Evolutionary conservation across 805 yeast species (phyloP).

Genomic region (Candida adriatica): DNA sequence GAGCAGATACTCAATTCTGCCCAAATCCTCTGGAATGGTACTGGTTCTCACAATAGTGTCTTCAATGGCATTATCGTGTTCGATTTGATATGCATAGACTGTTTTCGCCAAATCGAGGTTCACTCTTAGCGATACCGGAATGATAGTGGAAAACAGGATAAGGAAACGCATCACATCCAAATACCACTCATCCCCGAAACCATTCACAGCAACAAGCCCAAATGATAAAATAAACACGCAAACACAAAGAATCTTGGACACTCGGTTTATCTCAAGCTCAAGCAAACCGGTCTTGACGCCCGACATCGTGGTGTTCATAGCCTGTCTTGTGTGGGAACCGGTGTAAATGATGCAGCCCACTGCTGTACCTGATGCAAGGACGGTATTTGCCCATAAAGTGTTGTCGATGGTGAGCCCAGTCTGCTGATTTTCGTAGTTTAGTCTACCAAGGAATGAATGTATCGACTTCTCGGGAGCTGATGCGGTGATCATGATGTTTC

Average conservation of each 20-base stretch:
- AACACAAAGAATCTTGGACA: slow-evolving; percentile 83
- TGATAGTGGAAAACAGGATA: slow-evolving; percentile 88
- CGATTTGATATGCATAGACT: slow-evolving; percentile 92
- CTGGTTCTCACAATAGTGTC: slow-evolving; percentile 93
- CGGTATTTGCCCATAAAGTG: slow-evolving; percentile 97
- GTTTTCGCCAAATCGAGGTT: slow-evolving; percentile 93
- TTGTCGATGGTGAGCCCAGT: slow-evolving; percentile 78
- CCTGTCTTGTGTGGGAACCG: slow-evolving; percentile 90
- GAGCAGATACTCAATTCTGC: slow-evolving; percentile 86
- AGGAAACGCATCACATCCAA: slow-evolving; percentile 85
- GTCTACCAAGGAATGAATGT: slow-evolving; percentile 71
- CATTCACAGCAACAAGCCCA: slow-evolving; percentile 72
- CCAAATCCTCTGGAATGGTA: slow-evolving; percentile 96
- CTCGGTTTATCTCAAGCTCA: slow-evolving; percentile 82
- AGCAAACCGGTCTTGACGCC: slow-evolving; percentile 86
- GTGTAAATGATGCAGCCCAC: slow-evolving; percentile 86
- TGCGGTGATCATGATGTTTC: slow-evolving; percentile 53
- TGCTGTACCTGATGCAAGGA: slow-evolving; percentile 88
- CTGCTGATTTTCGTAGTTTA: slow-evolving; percentile 50
- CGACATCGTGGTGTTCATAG: slow-evolving; percentile 83
- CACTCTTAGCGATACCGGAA: slow-evolving; percentile 92
- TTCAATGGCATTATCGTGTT: slow-evolving; percentile 74
- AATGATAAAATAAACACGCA: slow-evolving; percentile 78
- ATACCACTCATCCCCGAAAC: slow-evolving; percentile 75
- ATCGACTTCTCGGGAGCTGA: slow-evolving; percentile 83